phyloP scores from a whole-genome alignment of 129 eudicot species.

The Glebionis coronaria region DNA sequence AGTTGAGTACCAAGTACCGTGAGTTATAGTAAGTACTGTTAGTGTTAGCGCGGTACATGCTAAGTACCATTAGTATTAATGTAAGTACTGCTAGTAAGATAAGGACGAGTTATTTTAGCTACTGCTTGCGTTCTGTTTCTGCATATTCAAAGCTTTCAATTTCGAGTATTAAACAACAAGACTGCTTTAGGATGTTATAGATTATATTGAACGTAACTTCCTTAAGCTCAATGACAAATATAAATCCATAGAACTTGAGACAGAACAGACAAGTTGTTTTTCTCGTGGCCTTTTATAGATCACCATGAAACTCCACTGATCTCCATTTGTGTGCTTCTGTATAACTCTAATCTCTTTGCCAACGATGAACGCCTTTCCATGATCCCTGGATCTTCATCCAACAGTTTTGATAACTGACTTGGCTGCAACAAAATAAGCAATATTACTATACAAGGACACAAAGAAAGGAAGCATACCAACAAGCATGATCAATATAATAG shows the following conservation, averaged over 20 bases:
- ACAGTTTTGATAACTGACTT: conserved; percentile 35
- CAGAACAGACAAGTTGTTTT: conserved; percentile 18
- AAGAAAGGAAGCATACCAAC: neutral
- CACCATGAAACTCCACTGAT: conserved; percentile 41
- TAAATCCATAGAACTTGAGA: conserved; percentile 7
- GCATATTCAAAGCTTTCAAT: too few species aligned
- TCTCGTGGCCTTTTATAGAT: conserved; percentile 13
- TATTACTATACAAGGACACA: neutral
- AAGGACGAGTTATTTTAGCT: too few species aligned
- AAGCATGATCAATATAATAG: neutral
- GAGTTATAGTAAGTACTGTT: too few species aligned
- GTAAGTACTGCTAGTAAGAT: too few species aligned
- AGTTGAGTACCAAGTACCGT: too few species aligned
- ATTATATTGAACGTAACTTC: too few species aligned
- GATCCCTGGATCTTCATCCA: conserved; percentile 50
- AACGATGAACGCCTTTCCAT: conserved; percentile 44
- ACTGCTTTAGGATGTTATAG: too few species aligned
- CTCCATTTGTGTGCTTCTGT: conserved; percentile 41
- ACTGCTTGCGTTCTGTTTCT: too few species aligned
- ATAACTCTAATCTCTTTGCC: conserved; percentile 45
- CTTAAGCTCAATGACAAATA: neutral
- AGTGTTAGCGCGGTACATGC: too few species aligned
- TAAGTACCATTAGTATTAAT: too few species aligned
- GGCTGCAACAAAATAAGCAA: conserved; percentile 29
- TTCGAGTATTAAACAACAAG: too few species aligned